Base-by-base conservation (phyloP, 2,329 filamentous ascomycete species). In the Byssochlamys sp. region DNA sequence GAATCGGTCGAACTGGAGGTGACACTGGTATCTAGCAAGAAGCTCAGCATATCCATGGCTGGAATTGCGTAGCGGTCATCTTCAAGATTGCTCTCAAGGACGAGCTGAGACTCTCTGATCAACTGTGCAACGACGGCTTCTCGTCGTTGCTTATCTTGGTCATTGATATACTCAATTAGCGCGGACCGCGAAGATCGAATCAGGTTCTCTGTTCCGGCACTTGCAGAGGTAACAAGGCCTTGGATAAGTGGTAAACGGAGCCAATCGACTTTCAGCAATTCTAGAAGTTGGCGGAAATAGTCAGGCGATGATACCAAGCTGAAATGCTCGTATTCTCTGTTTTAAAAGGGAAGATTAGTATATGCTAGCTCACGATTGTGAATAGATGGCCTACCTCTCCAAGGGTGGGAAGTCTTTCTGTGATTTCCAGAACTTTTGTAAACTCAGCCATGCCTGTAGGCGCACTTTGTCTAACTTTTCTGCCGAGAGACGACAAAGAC, bases 401-500 rank as follows among this genome's bases (percentile, higher is more conserved):
- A 75, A 62, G 24, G 63, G 67, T 45, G 70, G 71, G 19, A 73
- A 69, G 19, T 68, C 66, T n/a, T 55, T 55, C 7, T 65, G 60
- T 54, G 61, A 73, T 52, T 68, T 63, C 75, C 76, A 78, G 57
- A 70, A 74, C 0, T 54, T 57, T 59, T 75, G 71, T 12, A 80
- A 59, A 63, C 73, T 76, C 45, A 66, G 68, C 74, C 76, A 78
- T 35, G 76, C 77, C 60, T 75, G 70, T 48, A 83, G 77, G 26
- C 94, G 84, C 19, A 97, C 87, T 61, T 90, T 88, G 71, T 97
- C 92, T 1, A 97, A 80, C 69, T 95, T 96, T 73, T 99, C 94
- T 0, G 89, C 83, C 1, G 90, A 86, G 12, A 97, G 79, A 1
- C 91, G 83, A 31, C 89, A 76, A 2, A 83, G 68, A 52, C 77